A percentile compares a stretch with the other conserved stretches of the same genome.
phyloP scores from a whole-genome alignment of 176 grass and related monocot genomes.

The Tuctoria greenei region DNA sequence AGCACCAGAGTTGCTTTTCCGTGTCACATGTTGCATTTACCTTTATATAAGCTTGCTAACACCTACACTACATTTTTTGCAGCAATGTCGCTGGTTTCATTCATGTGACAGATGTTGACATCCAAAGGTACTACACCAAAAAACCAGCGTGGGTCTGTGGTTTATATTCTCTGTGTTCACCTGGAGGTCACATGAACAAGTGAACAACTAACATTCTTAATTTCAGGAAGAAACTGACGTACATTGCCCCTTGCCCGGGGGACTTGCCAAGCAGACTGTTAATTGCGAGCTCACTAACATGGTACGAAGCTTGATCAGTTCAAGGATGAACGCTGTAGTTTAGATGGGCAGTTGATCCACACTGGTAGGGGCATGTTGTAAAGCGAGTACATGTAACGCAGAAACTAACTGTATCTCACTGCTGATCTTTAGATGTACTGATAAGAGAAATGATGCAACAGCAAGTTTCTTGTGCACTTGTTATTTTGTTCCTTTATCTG shows the following conservation, averaged over 20 bases:
- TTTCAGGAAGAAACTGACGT: constrained; percentile 91
- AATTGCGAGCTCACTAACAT: constrained; percentile 77
- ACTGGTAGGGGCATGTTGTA: constrained; percentile 14
- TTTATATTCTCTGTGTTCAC: neutral
- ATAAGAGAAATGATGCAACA: neutral
- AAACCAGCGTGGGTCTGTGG: neutral
- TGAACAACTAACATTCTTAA: neutral
- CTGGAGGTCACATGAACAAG: neutral
- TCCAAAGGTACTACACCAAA: constrained; percentile 62
- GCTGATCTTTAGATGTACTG: neutral
- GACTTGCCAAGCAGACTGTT: constrained; percentile 85
- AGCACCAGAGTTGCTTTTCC: neutral
- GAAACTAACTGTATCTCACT: neutral
- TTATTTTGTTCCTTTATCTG: neutral
- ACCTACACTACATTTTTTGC: constrained; percentile 19
- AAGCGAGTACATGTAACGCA: constrained; percentile 4
- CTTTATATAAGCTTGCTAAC: constrained; percentile 22
- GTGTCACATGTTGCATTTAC: neutral
- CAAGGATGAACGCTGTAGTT: neutral
- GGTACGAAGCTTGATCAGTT: constrained; percentile 68
- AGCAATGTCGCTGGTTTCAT: constrained; percentile 94
- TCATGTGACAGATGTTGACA: constrained; percentile 91
- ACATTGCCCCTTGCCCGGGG: constrained; percentile 73
- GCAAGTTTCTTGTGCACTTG: neutral
- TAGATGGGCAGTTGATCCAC: constrained; percentile 4